Evolutionary conservation across 192 early-diverging fungal genomes (phyloP), one percentile per base, ranked within the genome.

Genomic region (Backusella tarrabulga): DNA sequence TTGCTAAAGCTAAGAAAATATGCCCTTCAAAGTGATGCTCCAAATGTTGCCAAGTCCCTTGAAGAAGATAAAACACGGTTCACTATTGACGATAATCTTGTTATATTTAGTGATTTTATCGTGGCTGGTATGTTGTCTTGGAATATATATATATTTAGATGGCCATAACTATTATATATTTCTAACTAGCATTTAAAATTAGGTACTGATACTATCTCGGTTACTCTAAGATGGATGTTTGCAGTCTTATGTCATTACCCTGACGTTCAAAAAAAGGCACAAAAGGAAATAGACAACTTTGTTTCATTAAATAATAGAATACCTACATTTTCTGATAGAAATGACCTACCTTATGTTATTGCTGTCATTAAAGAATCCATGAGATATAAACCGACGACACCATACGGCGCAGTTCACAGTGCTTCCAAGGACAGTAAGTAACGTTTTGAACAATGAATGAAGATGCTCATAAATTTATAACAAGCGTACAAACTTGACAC

Each of bases 201-300:
- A 36, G 68, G 68, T 73, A 46, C 29, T 21, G 71, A 73, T 15
- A 73, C 71, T 34, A 73, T 32, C 7, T 73, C 71, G 9, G 41
- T 46, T 17, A 56, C 78, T 17, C 38, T 79, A n/a, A 34, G n/a
- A 32, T 79, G 78, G 78, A 8, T 67, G 19, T 12, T 69, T 14
- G 78, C 74, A 5, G 32, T 67, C 12, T 19, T 79, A 23, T 52
- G 76, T n/a, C 46, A 42, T 34, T 34, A 77, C 50, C 78, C 75
- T 6, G 74, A 76, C 1, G 74, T 76, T 26, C 78, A 79, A 77
- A 32, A 66, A 46, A 35, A 52, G 26, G 40, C 50, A 14, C 41
- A 69, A 6, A 29, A 40, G 68, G 78, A 79, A 52, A 7, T 79
- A 36, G 78, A 76, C 44, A 26, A 34, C 8, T 29, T 60, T 21